phyloP scores from a whole-genome alignment of 352 stramenopile species.

The Discostella stelligera region DNA sequence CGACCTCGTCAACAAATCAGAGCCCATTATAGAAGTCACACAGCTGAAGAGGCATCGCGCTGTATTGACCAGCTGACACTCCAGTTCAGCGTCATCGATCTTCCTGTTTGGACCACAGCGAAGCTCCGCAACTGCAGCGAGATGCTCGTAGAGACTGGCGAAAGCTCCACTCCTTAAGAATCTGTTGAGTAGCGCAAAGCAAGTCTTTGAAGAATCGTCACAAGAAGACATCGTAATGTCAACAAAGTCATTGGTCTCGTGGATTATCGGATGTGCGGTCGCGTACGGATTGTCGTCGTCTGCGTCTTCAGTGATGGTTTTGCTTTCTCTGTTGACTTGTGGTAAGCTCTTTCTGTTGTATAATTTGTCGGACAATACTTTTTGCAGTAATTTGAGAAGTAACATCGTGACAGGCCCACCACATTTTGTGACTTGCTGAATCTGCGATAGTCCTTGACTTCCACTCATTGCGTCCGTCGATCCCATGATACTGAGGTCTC shows the following conservation, averaged over 20 bases:
- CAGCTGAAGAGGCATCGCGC: slow-evolving; percentile 44
- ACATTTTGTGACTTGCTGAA: slow-evolving; percentile 20
- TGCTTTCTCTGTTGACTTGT: slow-evolving; percentile 14
- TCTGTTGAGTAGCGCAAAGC: slow-evolving; percentile 29
- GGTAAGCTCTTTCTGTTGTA: slow-evolving; percentile 35
- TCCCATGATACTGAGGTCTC: slow-evolving; percentile 34
- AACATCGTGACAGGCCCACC: slow-evolving; percentile 35
- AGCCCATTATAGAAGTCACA: slow-evolving; percentile 38
- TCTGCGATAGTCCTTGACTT: slow-evolving; percentile 33
- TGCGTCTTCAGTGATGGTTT: neutral
- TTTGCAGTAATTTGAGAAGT: slow-evolving; percentile 42
- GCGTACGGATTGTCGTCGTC: slow-evolving; percentile 44
- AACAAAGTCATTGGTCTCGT: neutral
- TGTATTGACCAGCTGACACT: slow-evolving; percentile 30
- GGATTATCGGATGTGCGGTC: neutral
- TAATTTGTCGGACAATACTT: slow-evolving; percentile 35
- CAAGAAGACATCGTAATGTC: slow-evolving; percentile 30
- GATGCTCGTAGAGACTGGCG: slow-evolving; percentile 47
- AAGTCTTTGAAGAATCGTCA: slow-evolving; percentile 30
- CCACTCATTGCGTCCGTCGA: neutral
- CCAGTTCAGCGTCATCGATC: slow-evolving; percentile 21
- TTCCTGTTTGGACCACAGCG: slow-evolving; percentile 34
- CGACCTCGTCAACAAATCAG: slow-evolving; percentile 45
- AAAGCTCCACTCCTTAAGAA: slow-evolving; percentile 51
- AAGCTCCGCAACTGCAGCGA: slow-evolving; percentile 46